Evolutionary conservation across 768 basidiomycete genomes (phyloP), one percentile per base, ranked within the genome.

Genomic region (Tricholoma terreum): DNA sequence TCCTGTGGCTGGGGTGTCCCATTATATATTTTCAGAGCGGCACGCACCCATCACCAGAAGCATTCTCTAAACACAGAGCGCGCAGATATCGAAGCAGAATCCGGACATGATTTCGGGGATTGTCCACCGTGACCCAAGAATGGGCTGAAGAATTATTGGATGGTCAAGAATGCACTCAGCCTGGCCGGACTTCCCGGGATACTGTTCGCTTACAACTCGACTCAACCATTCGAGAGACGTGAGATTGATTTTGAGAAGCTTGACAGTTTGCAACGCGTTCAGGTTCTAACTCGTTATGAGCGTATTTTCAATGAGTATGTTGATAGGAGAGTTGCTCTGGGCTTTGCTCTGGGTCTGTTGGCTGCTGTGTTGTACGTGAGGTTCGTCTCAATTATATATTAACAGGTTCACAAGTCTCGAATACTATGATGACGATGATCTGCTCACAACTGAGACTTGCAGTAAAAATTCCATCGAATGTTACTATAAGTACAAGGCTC

Each of bases 1-100:
- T 86, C 86, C 1, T 89, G 86, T 61, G 86, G 87, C 19, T 88
- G 78, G 61, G 79, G 79, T 0, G 79, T 87, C 22, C 87, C 88
- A 2, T 78, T 78, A 62, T 87, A 81, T 65, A 72, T 76, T 42
- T 89, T 81, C 70, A 69, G 80, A 38, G 71, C 74, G 4, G 82
- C 86, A 55, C 84, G 87, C 22, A 78, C 75, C 1, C 75, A 75
- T 8, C 80, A 85, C 14, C 72, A 80, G 40, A 73, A 79, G 27
- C 81, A 69, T 68, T 76, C 75, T 30, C 72, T 69, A 8, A 70
- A 63, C 53, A 71, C 75, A 49, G 84, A 87, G 66, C 52, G 52
- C 0, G 60, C 64, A 2, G 83, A 85, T 59, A 69, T 70, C 33
- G 63, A 57, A 5, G 63, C 51, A 38, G 67, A 58, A 33, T 62